Conservation (phyloP, 352 stramenopile species). For the Phytophthora multivora region DNA sequence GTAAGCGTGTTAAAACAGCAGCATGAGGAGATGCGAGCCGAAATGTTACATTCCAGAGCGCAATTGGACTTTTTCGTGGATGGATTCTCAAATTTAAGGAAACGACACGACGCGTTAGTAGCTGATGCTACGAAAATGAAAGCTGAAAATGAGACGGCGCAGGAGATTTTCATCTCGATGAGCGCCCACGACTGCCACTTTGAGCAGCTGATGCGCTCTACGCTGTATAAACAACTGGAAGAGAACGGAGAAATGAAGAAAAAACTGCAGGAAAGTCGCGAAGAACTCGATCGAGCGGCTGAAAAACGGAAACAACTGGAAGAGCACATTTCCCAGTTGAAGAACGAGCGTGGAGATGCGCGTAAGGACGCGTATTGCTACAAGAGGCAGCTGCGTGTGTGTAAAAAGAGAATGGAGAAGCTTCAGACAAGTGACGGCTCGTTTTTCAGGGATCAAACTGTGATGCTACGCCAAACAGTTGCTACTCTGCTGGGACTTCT, state of each 20-base stretch:
- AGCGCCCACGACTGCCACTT: conserved; percentile 67
- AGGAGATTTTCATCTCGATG: conserved; percentile 65
- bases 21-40: conserved; percentile 60
- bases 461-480: conserved; percentile 43
- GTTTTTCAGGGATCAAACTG: conserved; percentile 53
- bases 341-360: conserved; percentile 54
- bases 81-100: conserved; percentile 68
- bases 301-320: conserved; percentile 48
- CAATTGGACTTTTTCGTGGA: conserved; percentile 85
- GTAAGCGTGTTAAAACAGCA: conserved; percentile 49
- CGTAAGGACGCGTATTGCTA: conserved; percentile 63
- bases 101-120: conserved; percentile 68
- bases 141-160: conserved; percentile 61
- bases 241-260: conserved; percentile 45
- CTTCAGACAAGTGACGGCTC: conserved; percentile 40
- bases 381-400: conserved; percentile 58
- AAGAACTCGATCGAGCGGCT: conserved; percentile 34
- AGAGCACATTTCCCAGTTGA: conserved; percentile 47
- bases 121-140: conserved; percentile 58
- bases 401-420: conserved; percentile 42
- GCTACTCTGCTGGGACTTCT: conserved; percentile 47
- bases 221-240: conserved; percentile 42
- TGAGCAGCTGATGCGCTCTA: conserved; percentile 51
- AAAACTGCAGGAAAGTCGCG: conserved; percentile 21
- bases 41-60: conserved; percentile 62